Conservation (phyloP, 2,329 filamentous ascomycete species). For the Hymenoscyphus linearis region DNA sequence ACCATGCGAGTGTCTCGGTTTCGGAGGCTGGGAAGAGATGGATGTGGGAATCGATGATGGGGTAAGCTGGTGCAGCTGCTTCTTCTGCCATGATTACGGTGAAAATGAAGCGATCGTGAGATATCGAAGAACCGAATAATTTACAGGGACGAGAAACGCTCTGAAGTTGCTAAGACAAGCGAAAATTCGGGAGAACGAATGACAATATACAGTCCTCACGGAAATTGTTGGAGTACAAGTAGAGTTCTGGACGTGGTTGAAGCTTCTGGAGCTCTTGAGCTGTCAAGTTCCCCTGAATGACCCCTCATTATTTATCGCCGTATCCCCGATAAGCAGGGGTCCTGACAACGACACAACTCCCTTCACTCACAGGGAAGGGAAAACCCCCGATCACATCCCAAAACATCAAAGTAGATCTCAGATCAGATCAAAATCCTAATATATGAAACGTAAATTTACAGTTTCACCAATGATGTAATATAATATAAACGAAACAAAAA, state of each 20-base stretch:
- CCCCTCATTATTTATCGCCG: background rate
- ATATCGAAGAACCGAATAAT: background rate
- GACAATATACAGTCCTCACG: background rate
- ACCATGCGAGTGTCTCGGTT: constrained; percentile 64
- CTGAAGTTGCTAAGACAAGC: background rate
- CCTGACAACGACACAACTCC: background rate
- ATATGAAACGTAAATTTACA: background rate
- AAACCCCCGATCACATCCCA: background rate
- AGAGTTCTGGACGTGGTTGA: background rate
- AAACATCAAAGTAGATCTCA: background rate
- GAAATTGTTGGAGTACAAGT: background rate
- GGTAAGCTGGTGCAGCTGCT: constrained; percentile 27
- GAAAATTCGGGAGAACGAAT: background rate
- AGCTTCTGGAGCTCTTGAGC: background rate
- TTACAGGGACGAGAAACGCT: background rate
- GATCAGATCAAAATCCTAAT: background rate
- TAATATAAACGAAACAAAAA: background rate
- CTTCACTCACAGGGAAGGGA: background rate
- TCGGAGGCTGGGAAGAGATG: constrained; percentile 76
- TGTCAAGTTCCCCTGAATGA: background rate
- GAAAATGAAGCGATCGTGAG: background rate
- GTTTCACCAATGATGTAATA: background rate
- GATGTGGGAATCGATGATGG: constrained; percentile 85
- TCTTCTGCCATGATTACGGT: constrained; percentile 28
- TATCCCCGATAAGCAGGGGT: constrained; percentile 1